Conservation (phyloP, 2,329 filamentous ascomycete genomes). For the Rhinocladiella similis region DNA sequence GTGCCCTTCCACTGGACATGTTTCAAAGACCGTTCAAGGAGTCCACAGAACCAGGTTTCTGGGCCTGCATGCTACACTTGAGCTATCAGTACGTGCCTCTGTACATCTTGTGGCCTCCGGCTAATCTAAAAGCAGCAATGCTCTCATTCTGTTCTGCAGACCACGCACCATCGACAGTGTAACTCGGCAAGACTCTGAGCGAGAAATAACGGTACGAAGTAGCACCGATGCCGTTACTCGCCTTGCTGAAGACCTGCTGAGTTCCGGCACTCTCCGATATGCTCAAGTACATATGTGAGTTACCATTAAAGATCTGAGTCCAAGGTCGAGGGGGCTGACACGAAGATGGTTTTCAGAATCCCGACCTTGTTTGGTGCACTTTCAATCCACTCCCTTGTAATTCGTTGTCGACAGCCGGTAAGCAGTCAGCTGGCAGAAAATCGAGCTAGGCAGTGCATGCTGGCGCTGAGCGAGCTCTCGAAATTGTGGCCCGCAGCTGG, state of each 20-base stretch:
- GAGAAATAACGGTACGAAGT: slow-evolving; percentile 1
- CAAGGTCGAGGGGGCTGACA: not conserved
- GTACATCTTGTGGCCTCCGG: not conserved
- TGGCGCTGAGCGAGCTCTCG: slow-evolving; percentile 28
- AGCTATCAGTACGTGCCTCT: slow-evolving; percentile 1
- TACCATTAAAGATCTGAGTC: too few species aligned
- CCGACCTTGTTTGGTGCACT: slow-evolving; percentile 17
- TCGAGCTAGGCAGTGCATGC: slow-evolving; percentile 31
- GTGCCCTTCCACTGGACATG: not conserved
- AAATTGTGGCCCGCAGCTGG: slow-evolving; percentile 26
- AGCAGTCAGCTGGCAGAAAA: slow-evolving; percentile 29
- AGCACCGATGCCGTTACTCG: slow-evolving; percentile 18
- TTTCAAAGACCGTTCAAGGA: not conserved
- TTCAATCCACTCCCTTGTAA: slow-evolving; percentile 23
- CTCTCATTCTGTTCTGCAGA: slow-evolving; percentile 5
- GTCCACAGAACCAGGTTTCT: not conserved
- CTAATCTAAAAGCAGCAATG: not conserved
- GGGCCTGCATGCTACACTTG: slow-evolving; percentile 6
- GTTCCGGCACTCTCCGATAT: slow-evolving; percentile 16
- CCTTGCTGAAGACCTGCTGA: slow-evolving; percentile 28
- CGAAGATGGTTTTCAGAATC: slow-evolving; percentile 12
- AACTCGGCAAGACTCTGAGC: slow-evolving; percentile 6
- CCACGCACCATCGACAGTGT: slow-evolving; percentile 4
- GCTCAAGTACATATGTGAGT: slow-evolving; percentile 9
- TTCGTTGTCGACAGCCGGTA: slow-evolving; percentile 18